Base-by-base conservation (phyloP, 192 early-diverging fungal genomes). In the Podila epigama region DNA sequence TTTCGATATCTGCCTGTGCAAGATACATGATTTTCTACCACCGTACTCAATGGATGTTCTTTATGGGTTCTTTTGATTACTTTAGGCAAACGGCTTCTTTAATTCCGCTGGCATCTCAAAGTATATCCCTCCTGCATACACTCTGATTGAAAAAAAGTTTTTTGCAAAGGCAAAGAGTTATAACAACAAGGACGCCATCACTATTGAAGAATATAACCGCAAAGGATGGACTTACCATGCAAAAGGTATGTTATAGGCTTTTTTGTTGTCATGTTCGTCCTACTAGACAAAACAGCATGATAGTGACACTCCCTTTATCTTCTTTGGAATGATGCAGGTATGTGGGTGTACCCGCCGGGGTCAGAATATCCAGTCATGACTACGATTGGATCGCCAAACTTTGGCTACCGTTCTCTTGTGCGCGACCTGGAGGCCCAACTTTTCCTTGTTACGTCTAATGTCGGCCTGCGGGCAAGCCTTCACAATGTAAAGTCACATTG, bases 141-240 rank as follows among this genome's bases (percentile, higher is more conserved):
- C 95, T 18, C 83, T 90, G 55, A 89, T 98, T 41, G 93, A 96
- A 73, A 79, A 82, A 54, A 73, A 87, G 34, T 92, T 96, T 78
- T 83, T 93, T 50, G 77, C 75, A 20, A 57, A 85, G 15, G 83
- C 88, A n/a, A 70, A 75, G 7, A 39, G 63, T 8, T 56, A 55
- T n/a, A 60, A 81, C 8, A 83, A 79, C 33, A 69, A 66, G 0
- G 79, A 88, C 7, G 71, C 79, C 40, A 89, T 95, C 56, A 78
- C 83, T 5, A 87, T 97, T 20, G 81, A 85, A 36, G 96, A 98
- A 81, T 98, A 94, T 72, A 69, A 75, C 13, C 72, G 93, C 33
- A 69, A 80, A 6, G 91, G 89, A 28, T 99, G 97, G 96, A 99
- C 97, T 1, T 99, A 89, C 72, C 97, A 99, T 70, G 94, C 92